phyloP scores from a whole-genome alignment of 495 filamentous ascomycete genomes.

The Aspergillus taichungensis region DNA sequence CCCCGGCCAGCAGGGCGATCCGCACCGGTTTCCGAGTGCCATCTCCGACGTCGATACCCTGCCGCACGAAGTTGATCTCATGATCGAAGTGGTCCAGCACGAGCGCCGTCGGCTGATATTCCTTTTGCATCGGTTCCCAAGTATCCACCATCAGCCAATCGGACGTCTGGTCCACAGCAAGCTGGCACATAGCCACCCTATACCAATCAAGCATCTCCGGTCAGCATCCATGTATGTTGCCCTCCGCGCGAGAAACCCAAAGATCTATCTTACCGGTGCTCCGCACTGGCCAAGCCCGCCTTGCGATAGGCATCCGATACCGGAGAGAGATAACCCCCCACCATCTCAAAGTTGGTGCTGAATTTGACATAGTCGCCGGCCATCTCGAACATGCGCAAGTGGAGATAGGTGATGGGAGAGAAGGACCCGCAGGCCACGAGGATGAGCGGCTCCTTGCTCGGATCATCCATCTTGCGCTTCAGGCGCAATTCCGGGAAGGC shows the following conservation, averaged over 20 bases:
- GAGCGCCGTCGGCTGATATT: conserved; percentile 80
- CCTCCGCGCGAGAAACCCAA: not conserved
- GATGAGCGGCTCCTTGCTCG: conserved; percentile 66
- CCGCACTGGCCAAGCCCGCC: conserved; percentile 66
- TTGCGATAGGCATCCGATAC: conserved; percentile 90
- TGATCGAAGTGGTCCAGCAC: conserved; percentile 85
- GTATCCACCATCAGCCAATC: conserved; percentile 84
- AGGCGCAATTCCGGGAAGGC: conserved; percentile 64
- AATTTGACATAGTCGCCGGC: conserved; percentile 72
- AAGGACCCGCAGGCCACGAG: conserved; percentile 90
- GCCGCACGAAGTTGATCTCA: conserved; percentile 72
- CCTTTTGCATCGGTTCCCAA: conserved; percentile 63
- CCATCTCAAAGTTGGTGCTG: conserved; percentile 76
- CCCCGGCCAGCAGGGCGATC: conserved; percentile 70
- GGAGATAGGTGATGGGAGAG: conserved; percentile 72
- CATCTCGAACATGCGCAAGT: conserved; percentile 93
- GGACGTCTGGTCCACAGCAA: conserved; percentile 67
- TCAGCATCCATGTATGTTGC: conserved; percentile 2
- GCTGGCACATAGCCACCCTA: conserved; percentile 59
- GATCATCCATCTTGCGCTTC: conserved; percentile 55
- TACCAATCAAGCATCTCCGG: not conserved
- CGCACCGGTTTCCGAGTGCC: conserved; percentile 53
- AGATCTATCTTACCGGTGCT: conserved; percentile 50
- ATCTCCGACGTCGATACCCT: conserved; percentile 59
- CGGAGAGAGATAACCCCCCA: conserved; percentile 74